These are phyloP conservation scores for Rhytidhysteron rufulum DNA, from an alignment of 2,329 filamentous ascomycete species.

Conservation along the genomic window DNA sequence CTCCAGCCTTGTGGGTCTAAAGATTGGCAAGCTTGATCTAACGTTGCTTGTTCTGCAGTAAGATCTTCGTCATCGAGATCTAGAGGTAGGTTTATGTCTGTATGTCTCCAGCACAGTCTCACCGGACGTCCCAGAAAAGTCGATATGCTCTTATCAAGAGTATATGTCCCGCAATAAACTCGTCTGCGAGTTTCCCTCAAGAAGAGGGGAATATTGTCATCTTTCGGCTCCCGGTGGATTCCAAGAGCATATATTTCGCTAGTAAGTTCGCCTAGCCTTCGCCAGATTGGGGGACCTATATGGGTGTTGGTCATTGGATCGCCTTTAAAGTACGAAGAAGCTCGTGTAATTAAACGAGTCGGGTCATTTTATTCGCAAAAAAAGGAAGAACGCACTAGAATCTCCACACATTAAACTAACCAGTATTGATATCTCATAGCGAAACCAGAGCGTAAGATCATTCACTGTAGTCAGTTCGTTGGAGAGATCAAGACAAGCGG, in stretches of 20 bases:
- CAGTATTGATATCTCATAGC: conserved; percentile 34
- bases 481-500: conserved; percentile 35
- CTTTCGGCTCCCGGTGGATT: conserved; percentile 27
- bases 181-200: conserved; percentile 24
- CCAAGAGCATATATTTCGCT: conserved; percentile 29
- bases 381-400: conserved; percentile 24
- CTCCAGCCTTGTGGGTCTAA: conserved; percentile 40
- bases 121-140: conserved; percentile 32
- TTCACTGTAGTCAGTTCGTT: conserved; percentile 37
- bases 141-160: conserved; percentile 29
- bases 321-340: too few relatives aligned
- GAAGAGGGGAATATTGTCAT: conserved; percentile 21
- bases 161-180: conserved; percentile 25
- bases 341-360: background rate
- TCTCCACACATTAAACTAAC: conserved; percentile 35
- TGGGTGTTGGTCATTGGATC: too few relatives aligned
- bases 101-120: conserved; percentile 25
- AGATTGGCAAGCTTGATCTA: conserved; percentile 14
- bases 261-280: conserved; percentile 26
- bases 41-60: conserved; percentile 10
- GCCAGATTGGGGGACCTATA: conserved; percentile 27
- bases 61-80: conserved; percentile 28
- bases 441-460: conserved; percentile 34
- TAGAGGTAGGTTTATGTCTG: conserved; percentile 25
- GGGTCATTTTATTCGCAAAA: background rate